phyloP scores from a whole-genome alignment of 495 filamentous ascomycete genomes.

The Penicillium chermesinum region DNA sequence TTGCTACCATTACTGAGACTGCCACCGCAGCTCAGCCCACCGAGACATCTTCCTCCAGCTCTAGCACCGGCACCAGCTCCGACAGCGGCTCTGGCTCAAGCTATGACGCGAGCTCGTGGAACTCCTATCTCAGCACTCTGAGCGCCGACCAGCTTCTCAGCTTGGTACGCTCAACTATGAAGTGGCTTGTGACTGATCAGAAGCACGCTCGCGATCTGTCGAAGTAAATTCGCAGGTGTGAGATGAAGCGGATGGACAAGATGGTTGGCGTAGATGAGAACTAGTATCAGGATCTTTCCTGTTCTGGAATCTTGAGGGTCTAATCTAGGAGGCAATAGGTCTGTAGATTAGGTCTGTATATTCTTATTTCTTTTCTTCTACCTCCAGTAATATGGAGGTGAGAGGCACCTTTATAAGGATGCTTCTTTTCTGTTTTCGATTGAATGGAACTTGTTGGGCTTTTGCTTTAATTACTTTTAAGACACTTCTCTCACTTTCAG shows the following conservation, averaged over 20 bases:
- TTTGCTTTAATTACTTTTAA: conserved; percentile 3
- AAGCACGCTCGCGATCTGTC: conserved; percentile 34
- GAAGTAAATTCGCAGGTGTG: conserved; percentile 12
- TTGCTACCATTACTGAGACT: conserved; percentile 4
- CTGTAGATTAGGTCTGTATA: neutral
- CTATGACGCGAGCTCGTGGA: conserved; percentile 23
- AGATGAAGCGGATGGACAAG: neutral
- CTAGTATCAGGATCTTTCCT: conserved; percentile 9
- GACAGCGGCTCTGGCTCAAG: conserved; percentile 4
- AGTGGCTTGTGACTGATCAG: conserved; percentile 37
- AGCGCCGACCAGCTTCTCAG: conserved; percentile 33
- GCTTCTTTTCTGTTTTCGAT: conserved; percentile 13
- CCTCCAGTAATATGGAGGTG: conserved; percentile 4
- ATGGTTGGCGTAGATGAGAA: conserved; percentile 11
- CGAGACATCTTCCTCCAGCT: conserved; percentile 12
- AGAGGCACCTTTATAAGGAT: neutral
- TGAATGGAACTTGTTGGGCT: conserved; percentile 26
- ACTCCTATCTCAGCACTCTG: conserved; percentile 34
- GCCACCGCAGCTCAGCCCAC: conserved; percentile 18
- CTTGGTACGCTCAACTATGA: conserved; percentile 29
- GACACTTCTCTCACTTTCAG: neutral
- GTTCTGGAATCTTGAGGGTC: neutral
- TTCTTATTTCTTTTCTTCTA: conserved; percentile 16
- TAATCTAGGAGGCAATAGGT: neutral
- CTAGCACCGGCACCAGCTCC: conserved; percentile 5